These are phyloP conservation scores for Juglanconis juglandina DNA, from an alignment of 2,329 filamentous ascomycete genomes.

Conservation along the genomic window DNA sequence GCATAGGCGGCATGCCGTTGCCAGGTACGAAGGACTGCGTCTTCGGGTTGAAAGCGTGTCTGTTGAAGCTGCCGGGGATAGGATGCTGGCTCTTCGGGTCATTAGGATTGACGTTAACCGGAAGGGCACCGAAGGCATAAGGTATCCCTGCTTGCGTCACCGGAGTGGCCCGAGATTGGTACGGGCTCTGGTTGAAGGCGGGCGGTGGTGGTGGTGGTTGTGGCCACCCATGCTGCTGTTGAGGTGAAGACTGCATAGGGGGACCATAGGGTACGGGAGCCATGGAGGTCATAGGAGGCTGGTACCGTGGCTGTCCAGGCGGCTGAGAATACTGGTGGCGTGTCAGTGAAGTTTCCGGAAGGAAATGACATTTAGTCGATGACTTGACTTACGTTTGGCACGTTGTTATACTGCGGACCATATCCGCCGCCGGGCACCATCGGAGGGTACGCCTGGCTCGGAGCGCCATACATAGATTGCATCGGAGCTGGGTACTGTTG, in stretches of 20 bases:
- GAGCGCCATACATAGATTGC: conserved; percentile 43
- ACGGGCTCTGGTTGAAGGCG: conserved; percentile 27
- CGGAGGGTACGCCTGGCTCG: conserved; percentile 40
- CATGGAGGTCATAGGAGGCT: conserved; percentile 32
- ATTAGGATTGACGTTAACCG: conserved; percentile 64
- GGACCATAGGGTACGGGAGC: conserved; percentile 29
- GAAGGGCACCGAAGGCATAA: conserved; percentile 78
- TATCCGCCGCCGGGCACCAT: conserved; percentile 41
- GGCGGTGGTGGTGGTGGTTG: conserved; percentile 21
- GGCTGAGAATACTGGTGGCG: conserved; percentile 33
- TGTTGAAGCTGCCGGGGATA: conserved; percentile 72
- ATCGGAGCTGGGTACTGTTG: conserved; percentile 46
- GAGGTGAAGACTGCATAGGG: conserved; percentile 30
- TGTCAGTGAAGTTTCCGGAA: conserved; percentile 3
- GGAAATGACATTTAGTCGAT: not conserved
- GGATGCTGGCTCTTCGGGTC: conserved; percentile 76
- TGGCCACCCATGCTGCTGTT: conserved; percentile 34
- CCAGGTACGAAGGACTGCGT: conserved; percentile 86
- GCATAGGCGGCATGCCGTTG: conserved; percentile 46
- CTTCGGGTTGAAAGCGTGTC: conserved; percentile 89
- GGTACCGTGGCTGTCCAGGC: conserved; percentile 32
- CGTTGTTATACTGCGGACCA: conserved; percentile 40
- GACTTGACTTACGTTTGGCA: conserved; percentile 42
- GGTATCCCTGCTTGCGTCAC: conserved; percentile 39
- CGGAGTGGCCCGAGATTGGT: conserved; percentile 25